Evolutionary conservation across 2,329 filamentous ascomycete genomes (phyloP).

Genomic region (Ophiostoma triangulosporum): DNA sequence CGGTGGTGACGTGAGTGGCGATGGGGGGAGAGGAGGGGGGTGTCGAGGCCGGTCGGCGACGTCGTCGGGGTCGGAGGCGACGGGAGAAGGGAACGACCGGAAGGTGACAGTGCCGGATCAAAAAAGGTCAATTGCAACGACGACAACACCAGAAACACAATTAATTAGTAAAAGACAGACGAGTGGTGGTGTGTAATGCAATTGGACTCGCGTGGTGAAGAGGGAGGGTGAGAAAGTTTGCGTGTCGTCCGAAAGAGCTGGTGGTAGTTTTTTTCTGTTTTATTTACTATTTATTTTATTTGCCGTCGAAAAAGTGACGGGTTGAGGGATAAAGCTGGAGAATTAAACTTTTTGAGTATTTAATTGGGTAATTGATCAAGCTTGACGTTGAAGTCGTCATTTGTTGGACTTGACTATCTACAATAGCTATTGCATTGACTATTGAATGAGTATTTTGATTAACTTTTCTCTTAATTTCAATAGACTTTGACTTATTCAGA

Average conservation of each 20-base stretch:
- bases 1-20: slow-evolving; percentile 22
- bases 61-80: not conserved
- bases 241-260: not conserved
- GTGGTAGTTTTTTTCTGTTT: slow-evolving; percentile 1
- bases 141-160: not conserved
- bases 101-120: not conserved
- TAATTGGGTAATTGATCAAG: not conserved
- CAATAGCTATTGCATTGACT: no score
- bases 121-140: not conserved
- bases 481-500: no score
- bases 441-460: no score
- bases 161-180: not conserved
- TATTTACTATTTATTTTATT: slow-evolving; percentile 1
- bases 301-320: slow-evolving; percentile 13
- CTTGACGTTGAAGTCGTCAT: not conserved
- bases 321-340: slow-evolving; percentile 18
- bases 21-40: not conserved
- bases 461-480: no score
- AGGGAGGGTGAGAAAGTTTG: not conserved
- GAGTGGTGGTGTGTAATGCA: not conserved
- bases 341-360: slow-evolving; percentile 8
- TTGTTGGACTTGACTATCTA: no score
- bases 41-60: not conserved
- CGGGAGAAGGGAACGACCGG: not conserved
- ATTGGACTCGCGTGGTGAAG: not conserved